Conservation (phyloP, 1,284 basidiomycete species). For the Pyrrhoderma noxium region DNA sequence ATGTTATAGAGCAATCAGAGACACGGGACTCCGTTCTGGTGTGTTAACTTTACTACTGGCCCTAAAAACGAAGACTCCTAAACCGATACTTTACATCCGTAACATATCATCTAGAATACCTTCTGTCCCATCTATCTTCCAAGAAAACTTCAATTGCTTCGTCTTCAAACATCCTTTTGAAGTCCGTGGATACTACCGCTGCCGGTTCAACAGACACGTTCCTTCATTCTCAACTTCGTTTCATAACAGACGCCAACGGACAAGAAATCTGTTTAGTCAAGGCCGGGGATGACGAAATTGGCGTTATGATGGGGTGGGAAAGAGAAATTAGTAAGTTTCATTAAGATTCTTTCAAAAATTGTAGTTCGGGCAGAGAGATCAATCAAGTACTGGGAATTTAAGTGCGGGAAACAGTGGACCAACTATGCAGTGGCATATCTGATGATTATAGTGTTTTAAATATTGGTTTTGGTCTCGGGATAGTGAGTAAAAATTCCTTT, state of each 20-base stretch:
- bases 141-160: constrained; percentile 31
- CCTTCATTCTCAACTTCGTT: constrained; percentile 65
- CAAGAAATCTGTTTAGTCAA: constrained; percentile 78
- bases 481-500: constrained; percentile 46
- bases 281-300: constrained; percentile 64
- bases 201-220: constrained; percentile 73
- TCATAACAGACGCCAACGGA: constrained; percentile 63
- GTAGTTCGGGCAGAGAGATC: constrained; percentile 12
- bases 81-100: not conserved
- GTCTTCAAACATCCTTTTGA: constrained; percentile 44
- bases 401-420: constrained; percentile 65
- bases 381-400: constrained; percentile 22
- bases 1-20: constrained; percentile 71
- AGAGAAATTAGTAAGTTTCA: constrained; percentile 63
- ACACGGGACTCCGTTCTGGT: constrained; percentile 86
- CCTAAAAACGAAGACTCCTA: constrained; percentile 11
- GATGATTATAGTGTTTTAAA: constrained; percentile 65
- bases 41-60: constrained; percentile 16
- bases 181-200: constrained; percentile 55
- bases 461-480: constrained; percentile 92
- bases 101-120: constrained; percentile 47
- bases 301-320: constrained; percentile 98
- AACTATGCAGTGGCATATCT: constrained; percentile 49
- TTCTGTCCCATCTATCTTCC: constrained; percentile 53
- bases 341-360: constrained; percentile 19